These are phyloP conservation scores for Hypoxylon sp. DNA, from an alignment of 2,329 filamentous ascomycete species.

Conservation along the genomic window DNA sequence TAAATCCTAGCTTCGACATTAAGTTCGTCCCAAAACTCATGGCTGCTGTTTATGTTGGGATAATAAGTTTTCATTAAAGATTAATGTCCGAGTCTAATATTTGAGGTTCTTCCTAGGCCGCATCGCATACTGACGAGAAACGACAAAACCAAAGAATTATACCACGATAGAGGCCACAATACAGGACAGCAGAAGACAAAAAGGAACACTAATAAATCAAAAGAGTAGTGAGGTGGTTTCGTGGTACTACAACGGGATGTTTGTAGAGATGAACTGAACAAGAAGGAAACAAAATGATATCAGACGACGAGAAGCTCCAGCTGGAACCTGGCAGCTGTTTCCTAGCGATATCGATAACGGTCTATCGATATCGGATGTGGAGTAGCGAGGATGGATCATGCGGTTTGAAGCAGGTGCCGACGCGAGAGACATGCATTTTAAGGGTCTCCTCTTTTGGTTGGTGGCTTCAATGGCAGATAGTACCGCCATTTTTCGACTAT, in stretches of 20 bases:
- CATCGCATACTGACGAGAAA: conserved; percentile 12
- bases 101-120: conserved; percentile 4
- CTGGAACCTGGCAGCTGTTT: no score
- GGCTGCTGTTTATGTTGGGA: no score
- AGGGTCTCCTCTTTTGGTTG: conserved; percentile 9
- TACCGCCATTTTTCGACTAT: no score
- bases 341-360: conserved; percentile 8
- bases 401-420: conserved; percentile 20
- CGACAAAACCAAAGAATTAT: background rate
- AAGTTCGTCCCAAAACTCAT: conserved; percentile 43
- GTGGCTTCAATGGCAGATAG: no score
- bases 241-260: background rate
- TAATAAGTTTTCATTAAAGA: no score
- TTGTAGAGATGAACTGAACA: background rate
- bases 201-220: no score
- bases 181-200: no score
- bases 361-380: background rate
- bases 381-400: conserved; percentile 12
- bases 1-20: conserved; percentile 42
- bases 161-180: background rate
- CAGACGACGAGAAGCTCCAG: conserved; percentile 2
- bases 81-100: conserved; percentile 7
- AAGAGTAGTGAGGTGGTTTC: background rate
- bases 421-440: conserved; percentile 19
- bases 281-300: conserved; percentile 1